Percentiles rank a stretch among this genome's conserved stretches.
phyloP scores from a whole-genome alignment of 192 early-diverging fungal species.

The Pecoramyces ruminantium region DNA sequence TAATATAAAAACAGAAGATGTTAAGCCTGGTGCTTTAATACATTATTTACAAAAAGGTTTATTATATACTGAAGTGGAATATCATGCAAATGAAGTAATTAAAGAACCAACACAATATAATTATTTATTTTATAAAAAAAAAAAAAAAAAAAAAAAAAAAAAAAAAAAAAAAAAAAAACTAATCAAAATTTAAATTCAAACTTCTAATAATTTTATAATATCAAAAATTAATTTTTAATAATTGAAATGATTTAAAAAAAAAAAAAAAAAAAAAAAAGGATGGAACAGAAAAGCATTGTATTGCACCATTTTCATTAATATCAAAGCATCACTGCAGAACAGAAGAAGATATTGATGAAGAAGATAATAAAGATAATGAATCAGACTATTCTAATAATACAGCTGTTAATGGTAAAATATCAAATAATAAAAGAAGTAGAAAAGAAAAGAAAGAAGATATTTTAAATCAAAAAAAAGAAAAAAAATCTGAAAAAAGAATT shows the following conservation, averaged over 20 bases:
- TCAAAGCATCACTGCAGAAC: conserved; percentile 46
- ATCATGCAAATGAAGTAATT: conserved; percentile 58
- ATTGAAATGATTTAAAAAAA: too few species aligned
- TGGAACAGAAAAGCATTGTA: conserved; percentile 57
- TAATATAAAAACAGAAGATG: conserved; percentile 10
- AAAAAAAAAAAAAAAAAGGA: conserved; percentile 25
- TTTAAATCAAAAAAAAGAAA: neutral
- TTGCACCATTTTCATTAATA: conserved; percentile 48
- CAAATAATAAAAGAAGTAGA: neutral
- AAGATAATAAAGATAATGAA: neutral
- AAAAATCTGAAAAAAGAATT: neutral
- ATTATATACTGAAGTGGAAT: conserved; percentile 77
- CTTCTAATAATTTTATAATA: too few species aligned
- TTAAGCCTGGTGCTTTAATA: conserved; percentile 69
- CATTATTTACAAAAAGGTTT: conserved; percentile 79
- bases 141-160: too few species aligned
- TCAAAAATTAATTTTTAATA: too few species aligned
- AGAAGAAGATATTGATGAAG: neutral
- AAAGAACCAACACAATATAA: neutral
- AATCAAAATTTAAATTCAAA: too few species aligned
- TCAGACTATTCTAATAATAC: neutral
- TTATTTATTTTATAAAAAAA: too few species aligned
- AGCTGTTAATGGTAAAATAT: neutral
- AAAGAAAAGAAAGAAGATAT: neutral
- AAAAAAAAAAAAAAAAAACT: too few species aligned